phyloP scores from a whole-genome alignment of 768 basidiomycete species.

The Kwoniella pini region DNA sequence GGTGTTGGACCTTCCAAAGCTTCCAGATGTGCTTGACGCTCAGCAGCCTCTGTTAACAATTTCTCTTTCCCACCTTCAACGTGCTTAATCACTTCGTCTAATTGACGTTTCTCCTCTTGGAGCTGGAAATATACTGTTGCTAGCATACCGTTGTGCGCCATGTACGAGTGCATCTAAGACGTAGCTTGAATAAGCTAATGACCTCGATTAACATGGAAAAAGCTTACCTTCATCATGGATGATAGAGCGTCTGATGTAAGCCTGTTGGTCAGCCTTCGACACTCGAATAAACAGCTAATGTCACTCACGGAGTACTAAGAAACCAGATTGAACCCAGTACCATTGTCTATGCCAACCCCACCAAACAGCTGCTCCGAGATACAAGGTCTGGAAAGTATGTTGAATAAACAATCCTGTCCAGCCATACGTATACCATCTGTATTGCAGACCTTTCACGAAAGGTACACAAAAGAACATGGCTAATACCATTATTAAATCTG shows the following conservation, averaged over 20 bases:
- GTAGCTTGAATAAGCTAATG: slow-evolving; percentile 14
- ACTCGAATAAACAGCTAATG: too few species aligned
- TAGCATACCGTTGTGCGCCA: slow-evolving; percentile 82
- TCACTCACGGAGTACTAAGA: slow-evolving; percentile 53
- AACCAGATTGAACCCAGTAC: slow-evolving; percentile 87
- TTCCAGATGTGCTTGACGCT: slow-evolving; percentile 26
- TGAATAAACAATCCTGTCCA: slow-evolving; percentile 75
- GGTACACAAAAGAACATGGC: slow-evolving; percentile 75
- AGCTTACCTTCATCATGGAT: slow-evolving; percentile 56
- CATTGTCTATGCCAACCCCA: slow-evolving; percentile 94
- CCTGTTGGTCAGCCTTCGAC: background rate
- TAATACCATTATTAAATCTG: slow-evolving; percentile 77
- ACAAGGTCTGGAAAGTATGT: slow-evolving; percentile 71
- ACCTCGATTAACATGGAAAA: too few species aligned
- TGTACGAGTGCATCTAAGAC: slow-evolving; percentile 87
- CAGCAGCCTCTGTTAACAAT: slow-evolving; percentile 29
- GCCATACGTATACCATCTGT: slow-evolving; percentile 79
- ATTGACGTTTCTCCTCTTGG: slow-evolving; percentile 58
- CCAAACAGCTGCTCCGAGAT: slow-evolving; percentile 71
- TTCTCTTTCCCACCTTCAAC: slow-evolving; percentile 45
- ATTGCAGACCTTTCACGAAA: slow-evolving; percentile 73
- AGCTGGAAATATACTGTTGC: slow-evolving; percentile 55
- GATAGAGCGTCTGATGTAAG: slow-evolving; percentile 68
- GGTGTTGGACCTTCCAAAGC: slow-evolving; percentile 35
- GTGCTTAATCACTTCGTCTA: slow-evolving; percentile 25